These are phyloP conservation scores for Physaria fendleri DNA, from an alignment of 345 rosid species.

Conservation along the genomic window DNA sequence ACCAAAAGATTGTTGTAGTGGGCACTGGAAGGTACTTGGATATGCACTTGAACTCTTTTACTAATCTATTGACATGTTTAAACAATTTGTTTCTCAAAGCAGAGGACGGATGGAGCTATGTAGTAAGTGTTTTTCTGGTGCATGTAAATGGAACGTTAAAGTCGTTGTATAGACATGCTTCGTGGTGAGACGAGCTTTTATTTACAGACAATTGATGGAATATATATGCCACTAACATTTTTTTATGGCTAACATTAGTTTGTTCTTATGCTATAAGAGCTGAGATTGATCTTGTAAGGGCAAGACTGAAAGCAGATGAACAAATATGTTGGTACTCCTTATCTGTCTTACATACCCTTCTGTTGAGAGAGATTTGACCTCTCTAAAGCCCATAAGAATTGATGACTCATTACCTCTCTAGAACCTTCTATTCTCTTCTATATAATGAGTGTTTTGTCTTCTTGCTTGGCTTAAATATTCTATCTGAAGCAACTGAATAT, in stretches of 20 bases:
- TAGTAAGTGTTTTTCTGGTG: too few relatives aligned
- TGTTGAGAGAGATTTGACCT: too few relatives aligned
- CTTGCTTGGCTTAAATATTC: too few relatives aligned
- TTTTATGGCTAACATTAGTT: slow-evolving; percentile 1
- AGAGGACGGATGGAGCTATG: too few relatives aligned
- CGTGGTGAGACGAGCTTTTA: slow-evolving; percentile 47
- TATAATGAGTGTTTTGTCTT: too few relatives aligned
- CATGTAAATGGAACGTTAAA: too few relatives aligned
- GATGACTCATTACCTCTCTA: too few relatives aligned
- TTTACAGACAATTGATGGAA: slow-evolving; percentile 2
- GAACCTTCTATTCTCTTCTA: too few relatives aligned
- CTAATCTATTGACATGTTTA: not conserved
- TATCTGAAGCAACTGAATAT: too few relatives aligned
- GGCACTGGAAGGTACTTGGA: slow-evolving; percentile 94
- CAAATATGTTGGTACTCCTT: slow-evolving; percentile 93
- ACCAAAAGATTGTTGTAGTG: slow-evolving; percentile 96
- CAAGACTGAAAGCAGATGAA: slow-evolving; percentile 89
- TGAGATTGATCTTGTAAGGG: slow-evolving; percentile 67
- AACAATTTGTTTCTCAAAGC: too few relatives aligned
- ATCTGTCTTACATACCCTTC: not conserved
- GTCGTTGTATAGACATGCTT: too few relatives aligned
- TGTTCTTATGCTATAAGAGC: slow-evolving; percentile 45
- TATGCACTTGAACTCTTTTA: not conserved
- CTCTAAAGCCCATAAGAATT: too few relatives aligned
- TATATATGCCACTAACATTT: not conserved